Evolutionary conservation across 176 grass and related monocot species (phyloP), one percentile per base, ranked within the genome.

Genomic region (Carex parvula): DNA sequence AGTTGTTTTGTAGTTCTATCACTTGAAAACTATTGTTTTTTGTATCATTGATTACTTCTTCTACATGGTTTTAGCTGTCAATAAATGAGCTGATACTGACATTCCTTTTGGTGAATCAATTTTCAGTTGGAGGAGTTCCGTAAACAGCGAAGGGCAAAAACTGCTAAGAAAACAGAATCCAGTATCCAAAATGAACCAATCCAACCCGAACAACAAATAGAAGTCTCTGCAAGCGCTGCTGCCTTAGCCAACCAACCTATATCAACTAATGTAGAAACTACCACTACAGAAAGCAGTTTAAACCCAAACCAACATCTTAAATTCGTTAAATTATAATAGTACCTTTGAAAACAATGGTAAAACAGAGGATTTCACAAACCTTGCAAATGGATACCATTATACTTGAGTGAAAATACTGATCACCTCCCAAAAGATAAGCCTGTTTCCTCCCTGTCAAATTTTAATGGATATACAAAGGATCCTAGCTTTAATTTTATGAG

Each of bases 101-200:
- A 50, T 86, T 32, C 17, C 30, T 91, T 85, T 89, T 79, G 58
- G n/a, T 80, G 66, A 88, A 88, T 29, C 10, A 63, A 12, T 75
- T 84, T 72, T 59, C 90, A 99, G 97, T 88, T 99, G 44, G 97
- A 92, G 69, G 93, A 99, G 85, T 99, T 96, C 79, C 97, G 97
- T 8, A 99, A 88, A 90, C 92, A 91, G 64, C 58, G 81, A 18
- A 83, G 55, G 39, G 39, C 81, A 56, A 99, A 96, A 84, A 85
- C 90, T 48, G 70, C 81, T 12, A 94, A 91, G 64, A 93, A 91
- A 82, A 71, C 86, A 2, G 82, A 84, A 44, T 82, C 90, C 17
- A 4, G 41, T 41, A 70, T 72, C 15, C 87, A 90, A 79, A 68
- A 73, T 54, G 84, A 42, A 35, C 66, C 79, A 1, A 39, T 60